Evolutionary conservation across 257 asterid genomes (phyloP), one percentile per base, ranked within the genome.

Genomic region (Ballota nigra): DNA sequence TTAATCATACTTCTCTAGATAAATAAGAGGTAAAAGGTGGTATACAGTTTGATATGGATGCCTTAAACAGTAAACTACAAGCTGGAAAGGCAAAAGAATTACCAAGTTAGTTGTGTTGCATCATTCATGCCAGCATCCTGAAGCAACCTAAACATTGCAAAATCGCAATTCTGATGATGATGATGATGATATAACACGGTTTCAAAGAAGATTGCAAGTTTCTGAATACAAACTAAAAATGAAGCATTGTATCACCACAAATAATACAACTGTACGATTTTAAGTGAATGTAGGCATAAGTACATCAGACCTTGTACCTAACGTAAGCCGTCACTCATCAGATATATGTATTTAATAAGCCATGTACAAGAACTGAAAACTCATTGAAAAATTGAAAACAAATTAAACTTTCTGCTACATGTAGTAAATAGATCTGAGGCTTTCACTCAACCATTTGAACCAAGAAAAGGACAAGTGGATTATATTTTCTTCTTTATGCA

Each of bases 91-190:
- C 20, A 58, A 67, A 31, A 11, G 60, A 79, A 33, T 76, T 83
- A 94, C 99, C 99, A 94, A 68, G 97, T 91, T 75, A 83, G 70
- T 64, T 88, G 99, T 15, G 96, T 89, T 13, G 87, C 83, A 78
- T 91, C 99, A 53, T 20, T 82, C 99, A 94, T 88, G 65, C 96
- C 89, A 59, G 96, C 97, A 83, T 94, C 98, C 77, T 86, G 97
- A 75, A 94, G 97, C 80, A 89, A 81, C 90, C 99, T 91, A 81
- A 55, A 33, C 75, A 69, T 26, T 11, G 56, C 70, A 38, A 63
- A 57, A 31, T 63, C 29, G 8, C 11, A 10, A 40, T 75, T 40
- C 60, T 79, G 49, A 66, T 60, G 66, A 36, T 15, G 18, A 57
- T 12, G 19, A 57, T 13, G 16, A 56, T 22, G 18, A 57, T 23